Evolutionary conservation across 192 early-diverging fungal species (phyloP).

Genomic region (Dimargaris xerosporica): DNA sequence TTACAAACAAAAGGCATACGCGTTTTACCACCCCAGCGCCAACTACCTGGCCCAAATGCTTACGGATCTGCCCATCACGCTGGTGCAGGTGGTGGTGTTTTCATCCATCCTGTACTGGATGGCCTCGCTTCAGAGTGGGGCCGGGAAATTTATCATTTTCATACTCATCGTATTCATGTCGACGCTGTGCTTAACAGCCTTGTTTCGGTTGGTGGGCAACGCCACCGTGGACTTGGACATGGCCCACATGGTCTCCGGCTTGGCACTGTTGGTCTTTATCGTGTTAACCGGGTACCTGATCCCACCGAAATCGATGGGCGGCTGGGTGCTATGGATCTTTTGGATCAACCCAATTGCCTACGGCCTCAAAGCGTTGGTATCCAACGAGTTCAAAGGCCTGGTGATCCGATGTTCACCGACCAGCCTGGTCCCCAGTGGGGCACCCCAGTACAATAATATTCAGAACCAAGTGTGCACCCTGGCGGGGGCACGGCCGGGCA

Average conservation of each 20-base stretch:
- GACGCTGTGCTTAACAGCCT: slow-evolving; percentile 38
- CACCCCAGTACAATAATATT: slow-evolving; percentile 25
- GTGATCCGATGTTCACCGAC: slow-evolving; percentile 16
- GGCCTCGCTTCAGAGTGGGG: slow-evolving; percentile 36
- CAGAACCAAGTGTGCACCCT: slow-evolving; percentile 46
- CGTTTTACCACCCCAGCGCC: slow-evolving; percentile 53
- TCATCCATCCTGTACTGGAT: slow-evolving; percentile 47
- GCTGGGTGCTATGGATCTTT: slow-evolving; percentile 47
- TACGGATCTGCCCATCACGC: slow-evolving; percentile 36
- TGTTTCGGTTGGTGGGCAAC: slow-evolving; percentile 37
- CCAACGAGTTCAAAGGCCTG: slow-evolving; percentile 52
- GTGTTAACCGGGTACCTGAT: slow-evolving; percentile 36
- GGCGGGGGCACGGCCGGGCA: slow-evolving; percentile 37
- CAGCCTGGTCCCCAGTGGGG: slow-evolving; percentile 31
- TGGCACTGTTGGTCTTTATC: slow-evolving; percentile 25
- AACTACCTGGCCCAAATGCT: slow-evolving; percentile 40
- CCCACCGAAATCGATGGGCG: slow-evolving; percentile 40
- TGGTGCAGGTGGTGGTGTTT: slow-evolving; percentile 38
- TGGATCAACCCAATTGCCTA: slow-evolving; percentile 58
- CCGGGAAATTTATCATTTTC: slow-evolving; percentile 51
- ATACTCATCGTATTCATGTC: slow-evolving; percentile 39
- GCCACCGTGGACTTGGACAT: slow-evolving; percentile 25
- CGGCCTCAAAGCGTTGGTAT: slow-evolving; percentile 44
- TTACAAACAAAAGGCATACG: slow-evolving; percentile 64
- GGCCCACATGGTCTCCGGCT: slow-evolving; percentile 26